Percentiles rank a stretch among this genome's conserved stretches.
These are phyloP conservation scores for Lentinula sp. DNA, from an alignment of 768 basidiomycete species.

Conservation along the genomic window DNA sequence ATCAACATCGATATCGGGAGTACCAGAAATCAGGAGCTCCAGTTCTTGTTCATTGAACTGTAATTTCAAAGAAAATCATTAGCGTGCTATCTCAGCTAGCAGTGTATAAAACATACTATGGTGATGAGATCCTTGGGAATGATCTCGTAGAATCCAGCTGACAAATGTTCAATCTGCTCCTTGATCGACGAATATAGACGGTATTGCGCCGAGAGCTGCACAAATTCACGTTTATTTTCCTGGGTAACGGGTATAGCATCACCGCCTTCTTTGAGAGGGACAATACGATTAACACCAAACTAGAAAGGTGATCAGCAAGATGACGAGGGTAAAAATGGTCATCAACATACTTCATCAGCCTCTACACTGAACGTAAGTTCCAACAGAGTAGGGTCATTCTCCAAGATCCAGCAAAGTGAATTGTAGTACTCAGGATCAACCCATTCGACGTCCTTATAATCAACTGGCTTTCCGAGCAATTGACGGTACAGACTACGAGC, in stretches of 20 bases:
- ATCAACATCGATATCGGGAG: conserved; percentile 98
- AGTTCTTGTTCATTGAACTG: conserved; percentile 95
- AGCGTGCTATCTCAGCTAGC: conserved; percentile 2
- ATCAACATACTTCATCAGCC: conserved; percentile 74
- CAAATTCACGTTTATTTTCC: conserved; percentile 96
- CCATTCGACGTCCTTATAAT: conserved; percentile 95
- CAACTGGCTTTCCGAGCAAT: conserved; percentile 88
- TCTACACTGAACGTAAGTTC: conserved; percentile 95
- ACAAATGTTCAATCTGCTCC: conserved; percentile 88
- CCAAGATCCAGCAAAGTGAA: conserved; percentile 95
- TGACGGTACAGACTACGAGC: conserved; percentile 95
- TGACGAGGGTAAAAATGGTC: background rate
- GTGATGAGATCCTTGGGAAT: conserved; percentile 94
- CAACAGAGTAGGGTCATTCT: conserved; percentile 84
- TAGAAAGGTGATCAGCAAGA: conserved; percentile 22
- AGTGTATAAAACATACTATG: conserved; percentile 53
- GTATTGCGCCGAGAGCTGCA: conserved; percentile 92
- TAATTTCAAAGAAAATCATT: conserved; percentile 4
- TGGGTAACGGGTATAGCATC: conserved; percentile 84
- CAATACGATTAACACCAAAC: conserved; percentile 89
- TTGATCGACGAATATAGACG: conserved; percentile 91
- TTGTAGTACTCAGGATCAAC: conserved; percentile 99
- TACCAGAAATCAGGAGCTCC: conserved; percentile 91
- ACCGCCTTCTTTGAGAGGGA: conserved; percentile 83
- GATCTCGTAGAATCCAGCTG: conserved; percentile 93